Conservation (phyloP, 2,329 filamentous ascomycete genomes). For the Arthrobotrys sinensis region DNA sequence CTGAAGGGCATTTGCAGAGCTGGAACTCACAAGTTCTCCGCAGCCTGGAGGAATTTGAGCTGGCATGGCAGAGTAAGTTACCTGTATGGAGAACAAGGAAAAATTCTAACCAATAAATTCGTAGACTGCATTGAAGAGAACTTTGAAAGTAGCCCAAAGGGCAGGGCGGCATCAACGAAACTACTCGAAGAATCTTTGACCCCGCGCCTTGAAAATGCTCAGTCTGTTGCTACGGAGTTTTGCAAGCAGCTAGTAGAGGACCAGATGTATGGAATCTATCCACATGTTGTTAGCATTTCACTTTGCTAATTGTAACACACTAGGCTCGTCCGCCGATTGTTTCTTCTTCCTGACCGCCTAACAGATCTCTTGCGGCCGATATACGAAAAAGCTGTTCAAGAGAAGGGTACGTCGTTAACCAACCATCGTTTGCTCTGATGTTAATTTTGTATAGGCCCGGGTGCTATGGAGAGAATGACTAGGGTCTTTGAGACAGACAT, state of each 20-base stretch:
- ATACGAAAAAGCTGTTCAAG: conserved; percentile 1
- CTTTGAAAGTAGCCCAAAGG: conserved; percentile 11
- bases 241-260: not conserved
- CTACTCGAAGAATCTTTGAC: not conserved
- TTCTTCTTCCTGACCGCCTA: not conserved
- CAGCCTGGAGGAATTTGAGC: conserved; percentile 2
- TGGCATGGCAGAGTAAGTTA: not conserved
- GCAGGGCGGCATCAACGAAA: not conserved
- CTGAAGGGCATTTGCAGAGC: conserved; percentile 1
- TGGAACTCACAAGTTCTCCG: not conserved
- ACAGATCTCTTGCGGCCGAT: not conserved
- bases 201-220: not conserved
- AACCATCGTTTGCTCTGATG: not conserved
- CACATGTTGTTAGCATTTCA: not conserved
- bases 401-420: conserved; percentile 11
- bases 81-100: not conserved
- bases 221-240: not conserved
- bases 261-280: not conserved
- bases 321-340: conserved; percentile 2
- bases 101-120: not conserved
- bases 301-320: not conserved
- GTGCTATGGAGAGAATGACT: conserved; percentile 13
- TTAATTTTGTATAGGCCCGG: not conserved
- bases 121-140: conserved; percentile 12
- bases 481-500: not conserved